Conservation (phyloP, 768 basidiomycete genomes). For the Boletus sensibilis region DNA sequence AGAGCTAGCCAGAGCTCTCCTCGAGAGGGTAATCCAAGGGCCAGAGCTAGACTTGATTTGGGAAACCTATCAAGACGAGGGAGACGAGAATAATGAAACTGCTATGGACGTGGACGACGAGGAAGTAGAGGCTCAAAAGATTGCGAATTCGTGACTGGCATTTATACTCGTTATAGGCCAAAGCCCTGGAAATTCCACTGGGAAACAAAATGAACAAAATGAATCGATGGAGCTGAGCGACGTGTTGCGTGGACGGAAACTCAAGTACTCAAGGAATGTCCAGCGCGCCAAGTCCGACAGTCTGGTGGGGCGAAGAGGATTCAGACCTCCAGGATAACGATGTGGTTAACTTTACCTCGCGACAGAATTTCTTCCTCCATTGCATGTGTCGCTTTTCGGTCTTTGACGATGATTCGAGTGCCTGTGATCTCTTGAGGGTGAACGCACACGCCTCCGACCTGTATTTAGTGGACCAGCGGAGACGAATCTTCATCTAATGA, state of each 20-base stretch:
- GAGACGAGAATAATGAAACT: conserved; percentile 38
- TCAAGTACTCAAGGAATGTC: conserved; percentile 19
- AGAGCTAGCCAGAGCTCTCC: conserved; percentile 61
- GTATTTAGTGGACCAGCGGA: conserved; percentile 47
- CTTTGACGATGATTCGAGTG: conserved; percentile 34
- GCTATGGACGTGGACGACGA: conserved; percentile 56
- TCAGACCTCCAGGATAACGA: not conserved
- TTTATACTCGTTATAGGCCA: not conserved
- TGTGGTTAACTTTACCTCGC: conserved; percentile 35
- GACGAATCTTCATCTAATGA: conserved; percentile 40
- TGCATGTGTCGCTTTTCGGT: conserved; percentile 43
- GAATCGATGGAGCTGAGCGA: not conserved
- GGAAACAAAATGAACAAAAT: not conserved
- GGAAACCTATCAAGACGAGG: conserved; percentile 54
- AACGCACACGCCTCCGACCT: conserved; percentile 55
- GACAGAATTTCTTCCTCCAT: conserved; percentile 60
- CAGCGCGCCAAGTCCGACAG: conserved; percentile 15
- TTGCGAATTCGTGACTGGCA: conserved; percentile 16
- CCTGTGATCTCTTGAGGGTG: conserved; percentile 39
- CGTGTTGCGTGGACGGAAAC: not conserved
- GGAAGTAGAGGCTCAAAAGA: conserved; percentile 42
- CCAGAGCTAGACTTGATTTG: conserved; percentile 68
- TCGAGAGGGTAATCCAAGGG: conserved; percentile 69
- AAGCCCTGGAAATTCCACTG: not conserved
- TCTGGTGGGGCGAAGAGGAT: conserved; percentile 6